Base-by-base conservation (phyloP, 2,329 filamentous ascomycete species). In the Verticillium zaregamsianum region DNA sequence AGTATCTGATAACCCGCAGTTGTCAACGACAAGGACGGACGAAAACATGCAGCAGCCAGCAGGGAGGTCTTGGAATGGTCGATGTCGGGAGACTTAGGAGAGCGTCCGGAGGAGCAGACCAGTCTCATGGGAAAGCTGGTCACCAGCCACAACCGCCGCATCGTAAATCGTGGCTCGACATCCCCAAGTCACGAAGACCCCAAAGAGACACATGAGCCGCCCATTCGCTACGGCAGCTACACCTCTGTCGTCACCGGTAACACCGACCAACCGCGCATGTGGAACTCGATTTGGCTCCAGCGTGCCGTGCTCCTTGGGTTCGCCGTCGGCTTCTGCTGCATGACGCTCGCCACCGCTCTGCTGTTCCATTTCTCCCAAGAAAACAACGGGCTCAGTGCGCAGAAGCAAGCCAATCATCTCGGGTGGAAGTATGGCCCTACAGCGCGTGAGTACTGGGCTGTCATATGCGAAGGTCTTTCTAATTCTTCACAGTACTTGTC, bases 391-490 rank as follows among this genome's bases (percentile, higher is more conserved):
- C 63, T 69, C 15, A 64, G 63, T 45, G 58, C 62, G 1, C 64
- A 68, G 20, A 61, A 64, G 31, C 67, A 68, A 40, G 37, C 60
- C 11, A 66, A 65, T 35, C 66, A 68, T 14, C 69, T 68, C 52
- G 60, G 58, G 1, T 69, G 67, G 65, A 68, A 68, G 59, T 69
- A 69, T 55, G 62, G 68, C 0, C 68, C 68, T 25, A 70, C 67
- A 17, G 65, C 66, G 17, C 56, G 68, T 69, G 35, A 66, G 67
- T 61, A 17, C 57, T 23, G 4, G 12, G 7, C 23, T 23, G n/a
- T 15, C 55, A 12, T 28, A 33, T 9, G n/a, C 35, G 9, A 17
- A 33, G 14, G 6, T 15, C 52, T 2, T 8, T 25, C 49, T 52
- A 14, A 56, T 55, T 8, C 28, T 39, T 3, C 14, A 23, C 20